phyloP scores from a whole-genome alignment of 2,329 filamentous ascomycete genomes.

The Clarireedia sp. region DNA sequence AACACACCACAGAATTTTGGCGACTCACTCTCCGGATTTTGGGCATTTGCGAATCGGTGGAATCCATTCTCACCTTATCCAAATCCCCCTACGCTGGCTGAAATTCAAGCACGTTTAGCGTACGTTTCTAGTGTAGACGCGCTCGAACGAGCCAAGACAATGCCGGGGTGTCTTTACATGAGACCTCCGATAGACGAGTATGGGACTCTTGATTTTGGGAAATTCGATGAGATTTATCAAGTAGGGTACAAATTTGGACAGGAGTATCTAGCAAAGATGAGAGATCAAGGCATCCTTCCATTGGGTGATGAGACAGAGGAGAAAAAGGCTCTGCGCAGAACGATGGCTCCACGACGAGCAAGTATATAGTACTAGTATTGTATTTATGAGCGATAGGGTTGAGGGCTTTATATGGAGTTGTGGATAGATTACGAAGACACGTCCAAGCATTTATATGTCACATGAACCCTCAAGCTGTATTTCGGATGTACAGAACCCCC shows the following conservation, averaged over 20 bases:
- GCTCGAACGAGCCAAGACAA: conserved; percentile 84
- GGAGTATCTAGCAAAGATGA: conserved; percentile 68
- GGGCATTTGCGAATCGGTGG: conserved; percentile 93
- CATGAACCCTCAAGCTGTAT: background rate
- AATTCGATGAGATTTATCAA: conserved; percentile 94
- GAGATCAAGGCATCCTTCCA: conserved; percentile 68
- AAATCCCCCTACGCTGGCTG: conserved; percentile 88
- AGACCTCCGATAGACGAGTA: conserved; percentile 88
- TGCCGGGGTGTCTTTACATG: conserved; percentile 91
- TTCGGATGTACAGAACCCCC: too few relatives aligned
- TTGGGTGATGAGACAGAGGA: conserved; percentile 65
- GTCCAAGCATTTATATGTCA: background rate
- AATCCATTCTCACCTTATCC: conserved; percentile 85
- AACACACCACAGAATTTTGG: conserved; percentile 87
- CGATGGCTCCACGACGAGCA: conserved; percentile 70
- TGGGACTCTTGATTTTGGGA: conserved; percentile 90
- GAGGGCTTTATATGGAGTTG: background rate
- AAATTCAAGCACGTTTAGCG: conserved; percentile 89
- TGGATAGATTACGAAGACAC: background rate
- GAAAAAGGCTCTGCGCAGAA: conserved; percentile 67
- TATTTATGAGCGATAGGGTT: background rate
- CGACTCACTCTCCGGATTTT: conserved; percentile 88
- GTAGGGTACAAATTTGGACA: conserved; percentile 82
- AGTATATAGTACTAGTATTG: conserved; percentile 49
- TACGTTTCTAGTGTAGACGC: conserved; percentile 95